A percentile compares a stretch with the other conserved stretches of the same genome.
Conservation (phyloP, 768 basidiomycete genomes). For the Flagelloscypha sp. region DNA sequence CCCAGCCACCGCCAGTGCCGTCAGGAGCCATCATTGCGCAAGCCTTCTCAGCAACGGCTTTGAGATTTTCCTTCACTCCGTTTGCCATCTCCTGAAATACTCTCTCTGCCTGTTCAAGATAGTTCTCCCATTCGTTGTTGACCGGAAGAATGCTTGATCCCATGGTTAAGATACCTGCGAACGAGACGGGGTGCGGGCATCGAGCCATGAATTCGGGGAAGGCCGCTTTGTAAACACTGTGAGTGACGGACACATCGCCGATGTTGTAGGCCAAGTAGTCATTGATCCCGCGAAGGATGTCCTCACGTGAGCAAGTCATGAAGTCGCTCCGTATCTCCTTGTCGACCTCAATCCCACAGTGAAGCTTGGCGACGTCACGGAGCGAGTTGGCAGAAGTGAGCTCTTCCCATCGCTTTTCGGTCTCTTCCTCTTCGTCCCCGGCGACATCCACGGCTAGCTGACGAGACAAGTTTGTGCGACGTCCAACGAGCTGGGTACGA, state of each 20-base stretch:
- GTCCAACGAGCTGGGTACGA: slow-evolving; percentile 29
- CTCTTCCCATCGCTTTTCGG: slow-evolving; percentile 79
- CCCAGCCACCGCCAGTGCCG: slow-evolving; percentile 36
- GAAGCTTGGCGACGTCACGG: slow-evolving; percentile 83
- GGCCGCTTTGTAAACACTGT: slow-evolving; percentile 66
- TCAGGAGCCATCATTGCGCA: slow-evolving; percentile 34
- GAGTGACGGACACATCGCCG: slow-evolving; percentile 76
- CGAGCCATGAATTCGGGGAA: slow-evolving; percentile 74
- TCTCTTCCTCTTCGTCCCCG: slow-evolving; percentile 32
- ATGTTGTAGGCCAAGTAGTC: slow-evolving; percentile 83
- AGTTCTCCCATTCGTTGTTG: slow-evolving; percentile 81
- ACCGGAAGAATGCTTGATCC: slow-evolving; percentile 87
- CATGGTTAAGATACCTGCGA: slow-evolving; percentile 88
- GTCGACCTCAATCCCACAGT: slow-evolving; percentile 74
- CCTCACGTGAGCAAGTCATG: slow-evolving; percentile 56
- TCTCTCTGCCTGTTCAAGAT: slow-evolving; percentile 68
- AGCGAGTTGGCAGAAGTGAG: slow-evolving; percentile 88
- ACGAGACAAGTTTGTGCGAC: slow-evolving; percentile 31
- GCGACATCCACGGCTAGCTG: slow-evolving; percentile 26
- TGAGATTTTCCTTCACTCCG: slow-evolving; percentile 51
- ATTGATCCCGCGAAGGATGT: slow-evolving; percentile 55
- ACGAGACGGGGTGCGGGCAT: slow-evolving; percentile 90
- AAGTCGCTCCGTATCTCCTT: slow-evolving; percentile 75
- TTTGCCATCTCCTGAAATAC: slow-evolving; percentile 65
- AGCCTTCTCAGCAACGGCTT: slow-evolving; percentile 57